Evolutionary conservation across 306 rosid species (phyloP).

Genomic region (Corylus heterophylla): DNA sequence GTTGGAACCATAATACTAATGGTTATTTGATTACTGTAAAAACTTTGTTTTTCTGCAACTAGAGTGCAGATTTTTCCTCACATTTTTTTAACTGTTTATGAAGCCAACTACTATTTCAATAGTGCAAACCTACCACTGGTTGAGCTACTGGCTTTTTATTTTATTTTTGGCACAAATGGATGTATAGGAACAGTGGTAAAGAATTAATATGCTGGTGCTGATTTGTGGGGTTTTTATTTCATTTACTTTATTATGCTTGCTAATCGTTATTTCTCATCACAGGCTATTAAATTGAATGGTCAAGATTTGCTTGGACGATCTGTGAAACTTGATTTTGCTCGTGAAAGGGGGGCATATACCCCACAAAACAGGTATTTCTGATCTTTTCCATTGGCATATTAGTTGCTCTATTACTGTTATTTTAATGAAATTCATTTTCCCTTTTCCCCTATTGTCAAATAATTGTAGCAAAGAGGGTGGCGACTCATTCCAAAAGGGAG

Average conservation of each 20-base stretch:
- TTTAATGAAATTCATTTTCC: not conserved
- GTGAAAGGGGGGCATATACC: slow-evolving; percentile 65
- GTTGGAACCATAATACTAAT: not conserved
- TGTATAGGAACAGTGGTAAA: no score
- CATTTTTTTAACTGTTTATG: no score
- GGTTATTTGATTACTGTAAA: not conserved
- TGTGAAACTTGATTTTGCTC: slow-evolving; percentile 68
- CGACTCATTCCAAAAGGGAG: slow-evolving; percentile 59
- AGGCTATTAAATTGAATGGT: slow-evolving; percentile 74
- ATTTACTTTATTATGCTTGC: not conserved
- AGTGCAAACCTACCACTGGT: no score
- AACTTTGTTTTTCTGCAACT: no score
- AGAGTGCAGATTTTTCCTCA: no score
- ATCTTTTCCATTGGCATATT: no score
- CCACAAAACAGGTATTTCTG: slow-evolving; percentile 51
- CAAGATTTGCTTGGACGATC: slow-evolving; percentile 42
- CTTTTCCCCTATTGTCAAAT: not conserved
- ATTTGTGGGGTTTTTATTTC: not conserved
- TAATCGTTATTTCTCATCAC: not conserved
- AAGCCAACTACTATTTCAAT: no score
- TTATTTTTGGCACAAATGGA: no score
- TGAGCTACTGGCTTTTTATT: no score
- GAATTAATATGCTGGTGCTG: no score
- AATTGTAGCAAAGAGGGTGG: slow-evolving; percentile 35
- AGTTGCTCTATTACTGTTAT: not conserved